Base-by-base conservation (phyloP, 2,329 filamentous ascomycete genomes). In the Alternaria gaisen region DNA sequence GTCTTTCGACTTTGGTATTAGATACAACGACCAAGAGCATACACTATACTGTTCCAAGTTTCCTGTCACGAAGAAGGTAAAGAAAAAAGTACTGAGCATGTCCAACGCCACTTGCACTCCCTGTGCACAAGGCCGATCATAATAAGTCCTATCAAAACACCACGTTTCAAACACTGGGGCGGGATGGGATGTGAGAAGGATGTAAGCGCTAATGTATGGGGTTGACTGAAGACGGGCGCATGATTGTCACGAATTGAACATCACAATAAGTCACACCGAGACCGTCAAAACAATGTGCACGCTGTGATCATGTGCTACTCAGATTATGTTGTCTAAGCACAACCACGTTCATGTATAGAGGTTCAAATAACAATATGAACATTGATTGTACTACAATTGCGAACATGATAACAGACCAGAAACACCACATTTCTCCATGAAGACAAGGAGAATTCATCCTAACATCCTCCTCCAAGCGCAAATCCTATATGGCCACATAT, bases 331-430 rank as follows among this genome's bases (percentile, higher is more conserved):
- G 0, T 4, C 38, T 11, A 8, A 50, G 32, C 20, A 18, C 8
- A 0, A 4, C 24, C 32, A 18, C 5, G 5, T 18, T 4, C 30
- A 38, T 8, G 5, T 11, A 12, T 20, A n/a, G 22, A 26, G 7
- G 7, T 8, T 24, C 5, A 11, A 36, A 4, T 50, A 50, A 36
- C 20, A 16, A 50, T 26, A 52, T 36, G 18, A 52, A 30, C 8
- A 16, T 52, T 52, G 34, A 18, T 52, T 52, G 50, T 41, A 42
- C 40, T 53, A 40, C 26, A 12, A 24, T 53, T 24, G 51, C 51
- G 38, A 42, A 53, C 26, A 43, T 41, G 16, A 32, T 42, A 53
- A 53, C 7, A 20, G 18, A 43, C 24, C 51, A 42, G 26, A 41
- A 53, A 34, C 51, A 53, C 51, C 38, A 53, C 38, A 38, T 18